phyloP scores from a whole-genome alignment of 352 stramenopile genomes.

The Lagenidium giganteum region DNA sequence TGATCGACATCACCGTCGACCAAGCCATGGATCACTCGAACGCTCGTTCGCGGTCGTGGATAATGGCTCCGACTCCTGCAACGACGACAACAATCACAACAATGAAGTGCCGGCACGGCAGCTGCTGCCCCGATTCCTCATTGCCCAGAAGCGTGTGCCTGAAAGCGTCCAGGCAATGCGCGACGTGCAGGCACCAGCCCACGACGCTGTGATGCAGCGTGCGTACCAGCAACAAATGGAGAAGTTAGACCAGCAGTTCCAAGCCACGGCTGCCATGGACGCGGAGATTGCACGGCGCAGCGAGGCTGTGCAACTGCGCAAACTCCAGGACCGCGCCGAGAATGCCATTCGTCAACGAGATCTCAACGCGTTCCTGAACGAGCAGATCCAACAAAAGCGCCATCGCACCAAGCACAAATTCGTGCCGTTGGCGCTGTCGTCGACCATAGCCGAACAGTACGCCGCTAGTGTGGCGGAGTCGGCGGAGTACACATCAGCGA shows the following conservation, averaged over 20 bases:
- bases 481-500: slow-evolving; percentile 17
- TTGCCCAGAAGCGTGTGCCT: slow-evolving; percentile 1
- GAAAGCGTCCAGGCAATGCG: background rate
- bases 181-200: slow-evolving; percentile 4
- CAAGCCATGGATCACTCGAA: too few relatives aligned
- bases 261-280: slow-evolving; percentile 5
- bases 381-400: slow-evolving; percentile 41
- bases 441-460: too few relatives aligned
- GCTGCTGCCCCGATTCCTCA: slow-evolving; percentile 48
- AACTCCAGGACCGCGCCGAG: slow-evolving; percentile 36
- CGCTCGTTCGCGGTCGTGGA: too few relatives aligned
- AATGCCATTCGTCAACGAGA: slow-evolving; percentile 29
- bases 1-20: too few relatives aligned
- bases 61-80: too few relatives aligned
- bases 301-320: slow-evolving; percentile 28
- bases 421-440: too few relatives aligned
- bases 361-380: slow-evolving; percentile 41
- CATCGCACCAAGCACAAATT: slow-evolving; percentile 6
- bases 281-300: slow-evolving; percentile 17
- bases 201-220: slow-evolving; percentile 2
- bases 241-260: background rate
- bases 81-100: too few relatives aligned
- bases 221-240: slow-evolving; percentile 9
- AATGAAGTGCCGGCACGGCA: too few relatives aligned
- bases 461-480: slow-evolving; percentile 1